phyloP scores from a whole-genome alignment of 106 monocot species.

The Ottelia alismoides region DNA sequence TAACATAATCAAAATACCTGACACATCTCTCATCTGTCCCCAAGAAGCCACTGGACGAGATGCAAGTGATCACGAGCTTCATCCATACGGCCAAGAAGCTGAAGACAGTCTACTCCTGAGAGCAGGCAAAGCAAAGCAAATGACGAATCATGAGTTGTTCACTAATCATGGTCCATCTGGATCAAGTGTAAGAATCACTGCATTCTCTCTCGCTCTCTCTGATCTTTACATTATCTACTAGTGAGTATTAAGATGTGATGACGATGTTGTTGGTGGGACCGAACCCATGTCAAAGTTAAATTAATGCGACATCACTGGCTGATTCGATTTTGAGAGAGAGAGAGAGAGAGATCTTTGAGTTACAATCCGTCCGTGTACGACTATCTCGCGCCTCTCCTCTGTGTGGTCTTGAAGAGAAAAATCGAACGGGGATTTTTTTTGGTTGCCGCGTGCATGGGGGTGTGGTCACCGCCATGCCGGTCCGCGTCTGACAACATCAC shows the following conservation, averaged over 20 bases:
- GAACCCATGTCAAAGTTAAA: too few relatives aligned
- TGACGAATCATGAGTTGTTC: too few relatives aligned
- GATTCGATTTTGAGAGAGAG: too few relatives aligned
- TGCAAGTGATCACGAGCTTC: conserved; percentile 71
- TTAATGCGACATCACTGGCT: too few relatives aligned
- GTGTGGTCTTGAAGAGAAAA: background rate
- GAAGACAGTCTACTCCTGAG: conserved; percentile 16
- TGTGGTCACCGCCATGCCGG: background rate
- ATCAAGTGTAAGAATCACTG: too few relatives aligned
- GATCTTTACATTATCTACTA: too few relatives aligned
- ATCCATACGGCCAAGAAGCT: conserved; percentile 41
- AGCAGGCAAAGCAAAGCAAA: background rate
- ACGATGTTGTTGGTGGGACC: too few relatives aligned
- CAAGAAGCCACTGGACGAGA: conserved; percentile 63
- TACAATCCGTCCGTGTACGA: background rate
- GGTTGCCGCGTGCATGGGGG: too few relatives aligned
- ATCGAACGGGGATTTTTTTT: background rate
- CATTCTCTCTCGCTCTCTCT: too few relatives aligned
- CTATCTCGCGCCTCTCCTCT: background rate
- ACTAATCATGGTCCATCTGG: too few relatives aligned
- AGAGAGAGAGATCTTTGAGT: background rate
- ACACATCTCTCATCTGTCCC: conserved; percentile 1
- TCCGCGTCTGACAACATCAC: background rate
- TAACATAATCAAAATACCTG: too few relatives aligned
- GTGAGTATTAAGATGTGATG: too few relatives aligned